Base-by-base conservation (phyloP, 768 basidiomycete species). In the Lentinula sp. region DNA sequence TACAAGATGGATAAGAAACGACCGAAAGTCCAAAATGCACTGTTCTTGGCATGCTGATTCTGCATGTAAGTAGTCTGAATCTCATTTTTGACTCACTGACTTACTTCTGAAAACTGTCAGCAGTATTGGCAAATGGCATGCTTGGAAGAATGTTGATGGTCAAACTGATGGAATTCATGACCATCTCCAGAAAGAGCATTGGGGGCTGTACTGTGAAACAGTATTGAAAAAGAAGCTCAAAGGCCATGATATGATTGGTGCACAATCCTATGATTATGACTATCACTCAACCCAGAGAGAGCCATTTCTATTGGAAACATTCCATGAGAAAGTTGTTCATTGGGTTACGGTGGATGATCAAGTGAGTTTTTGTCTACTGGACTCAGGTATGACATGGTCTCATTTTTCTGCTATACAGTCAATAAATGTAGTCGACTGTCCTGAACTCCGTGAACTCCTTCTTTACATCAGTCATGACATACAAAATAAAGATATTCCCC, bases 391-490 rank as follows among this genome's bases (percentile, higher is more conserved):
- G 28, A 68, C 18, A 65, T 65, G 1, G 9, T 9, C 55, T 16
- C n/a, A n/a, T 49, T 10, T 28, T 18, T 42, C 8, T 39, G 39
- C 12, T 36, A 33, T 50, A 35, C 41, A 79, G 77, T 71, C 77
- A 2, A 62, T 78, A 1, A 71, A 74, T 67, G 67, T 79, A 48
- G 67, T 79, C 16, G 76, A 78, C 23, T 66, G 62, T 42, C 65
- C 62, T 0, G 73, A 73, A 57, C 69, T 79, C 36, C 66, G 73
- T 0, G 67, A 71, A 0, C 68, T 76, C 20, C 58, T 74, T 0
- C 60, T 74, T 0, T 75, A 71, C 43, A 42, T 74, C 23, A 64
- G 71, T 7, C 50, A 57, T 4, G 59, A 69, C 4, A 55, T 68
- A 18, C 52, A 48, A 0, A 70, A 78, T 16, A 45, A 61, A 0